Base-by-base conservation (phyloP, 495 filamentous ascomycete genomes). In the Penicillium simplicissimum region DNA sequence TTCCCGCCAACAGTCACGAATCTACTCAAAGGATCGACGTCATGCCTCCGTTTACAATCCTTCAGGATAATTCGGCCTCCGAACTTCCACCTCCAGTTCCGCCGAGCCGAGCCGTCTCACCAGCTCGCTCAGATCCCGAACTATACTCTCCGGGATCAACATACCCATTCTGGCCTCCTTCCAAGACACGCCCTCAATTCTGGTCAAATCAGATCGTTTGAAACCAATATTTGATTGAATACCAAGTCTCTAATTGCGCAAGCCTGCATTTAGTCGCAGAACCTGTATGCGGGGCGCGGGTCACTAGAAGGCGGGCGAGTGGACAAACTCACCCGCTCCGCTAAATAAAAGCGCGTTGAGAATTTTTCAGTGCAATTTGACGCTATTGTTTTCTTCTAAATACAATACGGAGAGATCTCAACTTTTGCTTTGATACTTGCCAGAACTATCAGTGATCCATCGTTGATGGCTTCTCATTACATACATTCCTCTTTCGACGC, bases 61-160 rank as follows among this genome's bases (percentile, higher is more conserved):
- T 23, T 31, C 45, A 49, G 23, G 14, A 49, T 49, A 31, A 23
- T 49, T 49, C 45, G 45, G 45, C 45, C 23, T 49, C 23, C 45
- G 45, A 49, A 49, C 23, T 49, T 31, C 45, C 25, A 28, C 45
- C 45, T 28, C 45, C 25, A 15, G 13, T 19, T 28, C 45, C 45
- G 45, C 45, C 45, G 13, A 28, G 45, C 45, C 45, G 23, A 28
- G 45, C 45, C 45, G 21, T 21, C n/a, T 14, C 5, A 3, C 42
- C 8, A 21, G 17, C 21, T 47, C 43, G 43, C 21, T 47, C 23
- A 47, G 23, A 31, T 49, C 45, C 45, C 45, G 45, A 49, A 49
- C 23, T 49, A 49, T 49, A 31, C 23, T 31, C 45, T 49, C 23
- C 45, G 15, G 45, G 45, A 49, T 28, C 45, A 49, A 49, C 45